These are phyloP conservation scores for Morella rubra DNA, from an alignment of 306 rosid genomes.

Conservation along the genomic window DNA sequence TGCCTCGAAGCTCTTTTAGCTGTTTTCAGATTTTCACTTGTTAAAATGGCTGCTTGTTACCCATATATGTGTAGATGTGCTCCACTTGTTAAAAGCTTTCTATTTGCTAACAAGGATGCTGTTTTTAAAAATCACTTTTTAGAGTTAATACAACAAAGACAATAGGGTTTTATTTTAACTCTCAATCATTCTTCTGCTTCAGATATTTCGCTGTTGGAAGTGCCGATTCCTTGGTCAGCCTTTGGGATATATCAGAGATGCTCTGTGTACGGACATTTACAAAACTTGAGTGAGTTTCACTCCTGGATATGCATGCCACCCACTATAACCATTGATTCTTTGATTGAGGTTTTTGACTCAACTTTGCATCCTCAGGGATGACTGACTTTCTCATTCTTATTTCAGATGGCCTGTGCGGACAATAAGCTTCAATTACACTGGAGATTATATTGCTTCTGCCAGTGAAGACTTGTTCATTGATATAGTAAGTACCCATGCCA, in stretches of 20 bases:
- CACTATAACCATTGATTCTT: not conserved
- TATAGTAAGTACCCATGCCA: slow-evolving; percentile 58
- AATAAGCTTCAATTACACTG: slow-evolving; percentile 85
- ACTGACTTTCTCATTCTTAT: slow-evolving; percentile 21
- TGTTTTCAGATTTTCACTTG: slow-evolving; percentile 14
- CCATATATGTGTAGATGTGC: not conserved
- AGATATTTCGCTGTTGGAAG: slow-evolving; percentile 97
- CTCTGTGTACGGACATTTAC: slow-evolving; percentile 92
- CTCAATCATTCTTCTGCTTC: slow-evolving; percentile 16
- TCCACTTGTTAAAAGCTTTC: slow-evolving; percentile 2
- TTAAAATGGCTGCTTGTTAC: not conserved
- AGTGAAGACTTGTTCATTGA: slow-evolving; percentile 92
- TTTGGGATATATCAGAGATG: slow-evolving; percentile 95
- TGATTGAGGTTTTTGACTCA: not conserved
- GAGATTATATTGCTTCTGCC: slow-evolving; percentile 86
- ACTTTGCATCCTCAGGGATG: not conserved
- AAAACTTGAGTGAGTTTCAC: slow-evolving; percentile 75
- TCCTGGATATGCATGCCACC: not conserved
- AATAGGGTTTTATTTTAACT: not conserved
- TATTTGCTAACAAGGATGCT: not conserved
- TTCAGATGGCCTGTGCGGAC: slow-evolving; percentile 95
- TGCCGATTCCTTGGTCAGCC: slow-evolving; percentile 95
- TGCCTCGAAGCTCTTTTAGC: slow-evolving; percentile 27
- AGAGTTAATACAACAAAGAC: not conserved
- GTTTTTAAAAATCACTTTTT: not conserved